Percentiles rank a stretch among this genome's conserved stretches.
These are phyloP conservation scores for Salvia miltiorrhiza DNA, from an alignment of 257 asterid genomes.

Conservation along the genomic window DNA sequence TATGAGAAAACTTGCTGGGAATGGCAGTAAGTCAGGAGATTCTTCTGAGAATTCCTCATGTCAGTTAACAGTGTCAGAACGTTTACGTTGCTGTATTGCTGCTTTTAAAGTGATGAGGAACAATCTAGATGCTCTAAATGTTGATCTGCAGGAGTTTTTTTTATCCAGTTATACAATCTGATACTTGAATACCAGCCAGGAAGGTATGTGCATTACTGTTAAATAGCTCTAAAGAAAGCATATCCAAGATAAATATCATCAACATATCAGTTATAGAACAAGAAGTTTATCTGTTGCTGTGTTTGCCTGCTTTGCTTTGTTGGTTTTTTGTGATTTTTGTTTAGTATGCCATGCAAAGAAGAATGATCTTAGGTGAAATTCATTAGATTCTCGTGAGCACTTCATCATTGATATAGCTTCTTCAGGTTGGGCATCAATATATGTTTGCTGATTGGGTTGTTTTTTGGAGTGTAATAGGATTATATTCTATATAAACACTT, in stretches of 20 bases:
- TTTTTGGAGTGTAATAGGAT: too few species aligned
- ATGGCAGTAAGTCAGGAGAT: constrained; percentile 37
- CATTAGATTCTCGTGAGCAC: too few species aligned
- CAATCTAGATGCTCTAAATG: constrained; percentile 91
- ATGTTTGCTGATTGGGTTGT: too few species aligned
- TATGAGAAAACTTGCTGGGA: constrained; percentile 80
- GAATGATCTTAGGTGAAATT: neutral
- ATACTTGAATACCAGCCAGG: constrained; percentile 91
- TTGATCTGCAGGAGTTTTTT: constrained; percentile 90
- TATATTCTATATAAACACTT: too few species aligned
- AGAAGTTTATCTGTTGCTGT: neutral
- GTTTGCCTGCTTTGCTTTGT: neutral
- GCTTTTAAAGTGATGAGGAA: constrained; percentile 90
- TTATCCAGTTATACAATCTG: constrained; percentile 75
- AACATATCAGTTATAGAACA: neutral
- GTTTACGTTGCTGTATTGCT: constrained; percentile 90
- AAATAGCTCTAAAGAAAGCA: neutral
- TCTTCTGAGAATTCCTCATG: constrained; percentile 39
- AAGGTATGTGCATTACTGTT: constrained; percentile 44
- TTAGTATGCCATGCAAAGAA: neutral
- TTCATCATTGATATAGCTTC: too few species aligned
- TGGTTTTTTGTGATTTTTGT: neutral
- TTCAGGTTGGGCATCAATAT: too few species aligned
- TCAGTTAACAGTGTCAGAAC: constrained; percentile 65
- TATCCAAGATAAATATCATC: neutral